Evolutionary conservation across 192 early-diverging fungal species (phyloP).

Genomic region (Blastocladiella britannica): DNA sequence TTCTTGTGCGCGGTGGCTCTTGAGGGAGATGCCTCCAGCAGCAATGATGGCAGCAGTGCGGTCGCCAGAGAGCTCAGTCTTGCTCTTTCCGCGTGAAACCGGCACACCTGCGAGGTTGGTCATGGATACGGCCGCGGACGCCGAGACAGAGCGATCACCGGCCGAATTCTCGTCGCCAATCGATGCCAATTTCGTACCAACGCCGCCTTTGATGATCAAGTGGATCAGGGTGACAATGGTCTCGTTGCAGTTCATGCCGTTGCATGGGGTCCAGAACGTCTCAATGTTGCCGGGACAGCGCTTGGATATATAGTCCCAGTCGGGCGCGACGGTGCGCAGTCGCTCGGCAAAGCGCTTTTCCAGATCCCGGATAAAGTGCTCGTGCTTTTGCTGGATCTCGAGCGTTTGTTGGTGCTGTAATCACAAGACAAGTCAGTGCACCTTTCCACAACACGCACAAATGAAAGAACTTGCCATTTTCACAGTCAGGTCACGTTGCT

Average conservation of each 20-base stretch:
- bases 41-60: neutral
- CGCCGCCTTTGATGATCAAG: no score
- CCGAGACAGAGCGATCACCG: no score
- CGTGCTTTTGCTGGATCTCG: neutral
- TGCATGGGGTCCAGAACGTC: slow-evolving; percentile 19
- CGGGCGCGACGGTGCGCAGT: neutral
- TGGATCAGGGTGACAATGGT: slow-evolving; percentile 19
- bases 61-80: no score
- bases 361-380: neutral
- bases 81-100: no score
- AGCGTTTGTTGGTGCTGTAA: neutral
- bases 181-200: no score
- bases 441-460: neutral
- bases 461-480: neutral
- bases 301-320: slow-evolving; percentile 27
- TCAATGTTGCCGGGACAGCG: slow-evolving; percentile 14
- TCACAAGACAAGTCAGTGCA: no score
- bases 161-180: no score
- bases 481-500: neutral
- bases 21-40: neutral
- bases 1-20: neutral
- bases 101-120: no score
- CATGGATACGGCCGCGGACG: no score
- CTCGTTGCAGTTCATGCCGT: slow-evolving; percentile 23
- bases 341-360: slow-evolving; percentile 5